phyloP scores from a whole-genome alignment of 2,329 filamentous ascomycete species.

The Aspergillus pseudoglaucus region DNA sequence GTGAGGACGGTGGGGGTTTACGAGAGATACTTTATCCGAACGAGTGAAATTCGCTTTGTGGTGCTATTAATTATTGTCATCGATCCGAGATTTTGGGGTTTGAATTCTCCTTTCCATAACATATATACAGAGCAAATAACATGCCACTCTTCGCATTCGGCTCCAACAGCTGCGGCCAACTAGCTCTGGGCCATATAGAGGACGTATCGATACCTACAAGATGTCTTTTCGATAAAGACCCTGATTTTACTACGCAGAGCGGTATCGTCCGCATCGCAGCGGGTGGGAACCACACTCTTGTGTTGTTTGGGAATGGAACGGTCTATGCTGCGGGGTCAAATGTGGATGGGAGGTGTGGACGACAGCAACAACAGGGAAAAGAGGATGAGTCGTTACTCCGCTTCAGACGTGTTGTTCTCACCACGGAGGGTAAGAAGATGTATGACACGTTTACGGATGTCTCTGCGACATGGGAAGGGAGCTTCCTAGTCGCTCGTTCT shows the following conservation, averaged over 20 bases:
- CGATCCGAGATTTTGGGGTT: no score
- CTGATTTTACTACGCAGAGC: slow-evolving; percentile 28
- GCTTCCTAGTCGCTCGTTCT: slow-evolving; percentile 53
- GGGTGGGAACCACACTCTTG: slow-evolving; percentile 82
- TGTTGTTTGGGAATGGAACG: slow-evolving; percentile 55
- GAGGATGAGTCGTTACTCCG: slow-evolving; percentile 7
- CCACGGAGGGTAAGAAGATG: not conserved
- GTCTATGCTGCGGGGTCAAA: slow-evolving; percentile 63
- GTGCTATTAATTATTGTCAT: no score
- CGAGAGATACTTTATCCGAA: not conserved
- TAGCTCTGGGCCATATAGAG: slow-evolving; percentile 64
- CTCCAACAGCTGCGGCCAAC: slow-evolving; percentile 70
- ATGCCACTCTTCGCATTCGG: slow-evolving; percentile 60
- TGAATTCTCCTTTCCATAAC: no score
- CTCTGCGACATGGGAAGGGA: slow-evolving; percentile 74
- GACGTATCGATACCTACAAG: slow-evolving; percentile 62
- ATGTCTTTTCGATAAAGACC: slow-evolving; percentile 48
- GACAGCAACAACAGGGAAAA: not conserved
- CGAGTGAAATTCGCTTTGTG: not conserved
- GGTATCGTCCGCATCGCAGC: slow-evolving; percentile 42
- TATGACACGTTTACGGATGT: slow-evolving; percentile 40
- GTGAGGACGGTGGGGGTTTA: not conserved
- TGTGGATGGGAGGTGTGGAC: slow-evolving; percentile 40
- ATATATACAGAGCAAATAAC: not conserved
- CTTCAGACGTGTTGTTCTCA: slow-evolving; percentile 24